Percentiles rank a stretch among this genome's conserved stretches.
These are phyloP conservation scores for Lodderomyces theae DNA, from an alignment of 1,139 yeast genomes.

Conservation along the genomic window DNA sequence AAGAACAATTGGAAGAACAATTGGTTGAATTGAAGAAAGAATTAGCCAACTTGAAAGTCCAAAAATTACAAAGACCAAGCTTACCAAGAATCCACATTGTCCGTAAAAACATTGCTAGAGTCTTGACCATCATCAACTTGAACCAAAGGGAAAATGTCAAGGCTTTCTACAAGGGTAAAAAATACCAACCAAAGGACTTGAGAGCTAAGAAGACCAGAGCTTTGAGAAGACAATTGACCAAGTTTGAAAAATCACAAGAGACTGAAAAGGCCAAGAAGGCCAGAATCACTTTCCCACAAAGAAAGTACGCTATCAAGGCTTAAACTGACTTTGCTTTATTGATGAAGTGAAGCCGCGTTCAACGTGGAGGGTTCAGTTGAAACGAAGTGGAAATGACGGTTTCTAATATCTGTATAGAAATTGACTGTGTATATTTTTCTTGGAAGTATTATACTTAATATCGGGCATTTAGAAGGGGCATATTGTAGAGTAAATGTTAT, in stretches of 20 bases:
- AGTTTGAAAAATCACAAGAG: constrained; percentile 75
- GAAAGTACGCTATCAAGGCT: constrained; percentile 98
- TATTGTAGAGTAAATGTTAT: neutral
- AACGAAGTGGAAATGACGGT: neutral
- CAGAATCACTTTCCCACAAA: constrained; percentile 95
- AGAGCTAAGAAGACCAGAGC: constrained; percentile 99
- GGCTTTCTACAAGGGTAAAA: constrained; percentile 95
- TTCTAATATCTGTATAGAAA: neutral
- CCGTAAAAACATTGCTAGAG: constrained; percentile 98
- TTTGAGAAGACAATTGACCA: constrained; percentile 94
- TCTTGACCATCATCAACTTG: constrained; percentile 93
- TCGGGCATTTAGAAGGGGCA: too few species aligned
- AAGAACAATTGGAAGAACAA: constrained; percentile 93
- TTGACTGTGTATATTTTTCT: neutral
- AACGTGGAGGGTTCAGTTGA: too few species aligned
- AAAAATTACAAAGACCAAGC: constrained; percentile 88
- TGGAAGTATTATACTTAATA: constrained; percentile 6
- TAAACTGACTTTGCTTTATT: too few species aligned
- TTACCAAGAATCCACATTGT: constrained; percentile 94
- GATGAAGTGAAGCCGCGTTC: too few species aligned
- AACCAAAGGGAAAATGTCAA: constrained; percentile 96
- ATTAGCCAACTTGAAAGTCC: constrained; percentile 94
- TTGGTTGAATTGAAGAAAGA: constrained; percentile 96
- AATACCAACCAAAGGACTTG: constrained; percentile 97
- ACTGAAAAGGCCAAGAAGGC: constrained; percentile 92